Base-by-base conservation (phyloP, 495 filamentous ascomycete genomes). In the Neurospora sp. region DNA sequence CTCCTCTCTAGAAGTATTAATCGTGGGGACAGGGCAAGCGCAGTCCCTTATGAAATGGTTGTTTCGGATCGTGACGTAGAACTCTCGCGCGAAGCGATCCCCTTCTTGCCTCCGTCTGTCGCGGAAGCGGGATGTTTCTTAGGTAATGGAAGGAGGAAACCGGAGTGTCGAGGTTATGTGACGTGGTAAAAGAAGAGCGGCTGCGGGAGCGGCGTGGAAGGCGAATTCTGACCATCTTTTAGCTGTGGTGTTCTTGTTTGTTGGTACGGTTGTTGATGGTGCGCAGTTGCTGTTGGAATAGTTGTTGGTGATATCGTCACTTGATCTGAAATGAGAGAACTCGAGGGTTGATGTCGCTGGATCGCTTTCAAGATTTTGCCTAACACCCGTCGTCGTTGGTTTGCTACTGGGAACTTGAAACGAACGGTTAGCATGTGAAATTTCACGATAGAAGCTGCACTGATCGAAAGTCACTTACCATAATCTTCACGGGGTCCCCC, bases 61-160 rank as follows among this genome's bases (percentile, higher is more conserved):
- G 76, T 81, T 81, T 39, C 74, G 71, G 42, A 80, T 76, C 0
- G 78, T 72, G 6, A 72, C 71, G 73, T 73, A 79, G 24, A 81
- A 72, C 28, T 76, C 76, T 5, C 73, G 36, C 4, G 76, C 79
- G 36, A 81, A 79, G 19, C 71, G 42, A 0, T 78, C 73, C 10
- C 73, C 76, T 69, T 77, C 39, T 39, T 39, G 36, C 36, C 36
- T 37, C 36, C 36, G 36, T 37, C 36, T 37, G 36, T 37, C 36
- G 8, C 36, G 36, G 36, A 37, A 37, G 36, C 6, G 36, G 36
- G 36, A 8, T 37, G 36, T 37, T 37, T 28, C 24, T 28, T 28
- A 28, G 24, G 24, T 28, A 28, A 28, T 28, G 24, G 24, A 28
- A 28, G 24, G 24, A 28, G 24, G 2, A 28, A 28, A 28, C 24